These are phyloP conservation scores for Botrytis porri DNA, from an alignment of 2,329 filamentous ascomycete species.

Conservation along the genomic window DNA sequence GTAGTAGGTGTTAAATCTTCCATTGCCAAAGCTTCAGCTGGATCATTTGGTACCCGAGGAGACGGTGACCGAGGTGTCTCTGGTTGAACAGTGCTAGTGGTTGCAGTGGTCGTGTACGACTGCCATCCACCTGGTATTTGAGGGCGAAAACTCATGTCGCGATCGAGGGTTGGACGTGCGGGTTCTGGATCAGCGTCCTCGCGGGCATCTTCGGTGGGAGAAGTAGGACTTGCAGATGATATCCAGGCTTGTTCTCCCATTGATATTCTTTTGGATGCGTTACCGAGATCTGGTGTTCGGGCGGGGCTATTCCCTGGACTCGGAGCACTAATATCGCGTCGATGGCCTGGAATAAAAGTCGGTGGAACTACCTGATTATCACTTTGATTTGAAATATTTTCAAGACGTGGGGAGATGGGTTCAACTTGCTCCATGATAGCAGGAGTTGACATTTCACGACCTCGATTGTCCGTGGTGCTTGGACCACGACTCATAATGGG, in stretches of 20 bases:
- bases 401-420: conserved; percentile 27
- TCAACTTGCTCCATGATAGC: conserved; percentile 53
- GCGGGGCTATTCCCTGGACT: conserved; percentile 59
- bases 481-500: conserved; percentile 61
- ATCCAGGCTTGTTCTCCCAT: conserved; percentile 46
- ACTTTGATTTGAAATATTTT: conserved; percentile 17
- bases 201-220: conserved; percentile 1
- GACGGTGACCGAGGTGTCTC: conserved; percentile 4
- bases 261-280: conserved; percentile 39
- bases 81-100: conserved; percentile 22
- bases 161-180: conserved; percentile 28
- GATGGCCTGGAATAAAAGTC: conserved; percentile 51
- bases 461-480: conserved; percentile 40
- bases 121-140: conserved; percentile 36
- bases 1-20: conserved; percentile 33
- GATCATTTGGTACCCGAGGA: conserved; percentile 14
- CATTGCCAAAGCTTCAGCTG: conserved; percentile 26
- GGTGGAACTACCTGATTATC: conserved; percentile 25
- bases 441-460: conserved; percentile 45
- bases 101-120: conserved; percentile 34
- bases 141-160: conserved; percentile 35
- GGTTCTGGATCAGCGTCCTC: conserved; percentile 16
- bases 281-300: conserved; percentile 52
- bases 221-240: conserved; percentile 17
- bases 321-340: conserved; percentile 57